These are phyloP conservation scores for Zygosaccharomyces sapae DNA, from an alignment of 1,139 yeast genomes.

Conservation along the genomic window DNA sequence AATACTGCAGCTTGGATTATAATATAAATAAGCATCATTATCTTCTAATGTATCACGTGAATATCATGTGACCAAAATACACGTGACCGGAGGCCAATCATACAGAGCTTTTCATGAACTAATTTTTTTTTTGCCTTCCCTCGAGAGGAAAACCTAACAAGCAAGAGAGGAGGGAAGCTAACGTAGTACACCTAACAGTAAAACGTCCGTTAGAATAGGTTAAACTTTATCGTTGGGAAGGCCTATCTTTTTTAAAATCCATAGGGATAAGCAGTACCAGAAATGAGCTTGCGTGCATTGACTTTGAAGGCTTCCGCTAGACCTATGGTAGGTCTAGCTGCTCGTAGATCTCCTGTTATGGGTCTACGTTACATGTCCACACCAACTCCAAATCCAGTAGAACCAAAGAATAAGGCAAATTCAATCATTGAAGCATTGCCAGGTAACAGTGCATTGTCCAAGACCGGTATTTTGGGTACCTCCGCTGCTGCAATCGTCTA, in stretches of 20 bases:
- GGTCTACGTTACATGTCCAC: conserved; percentile 51
- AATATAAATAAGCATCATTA: too few species aligned
- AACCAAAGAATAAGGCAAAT: conserved; percentile 88
- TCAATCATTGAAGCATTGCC: conserved; percentile 90
- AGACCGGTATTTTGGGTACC: conserved; percentile 93
- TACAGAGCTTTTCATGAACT: background rate
- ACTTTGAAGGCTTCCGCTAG: conserved; percentile 30
- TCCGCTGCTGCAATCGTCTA: conserved; percentile 90
- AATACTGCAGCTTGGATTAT: too few species aligned
- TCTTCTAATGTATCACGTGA: background rate
- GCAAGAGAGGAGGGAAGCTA: background rate
- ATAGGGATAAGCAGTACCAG: background rate
- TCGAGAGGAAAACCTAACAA: background rate
- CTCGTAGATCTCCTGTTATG: conserved; percentile 35
- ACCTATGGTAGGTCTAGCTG: conserved; percentile 24
- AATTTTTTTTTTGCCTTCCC: background rate
- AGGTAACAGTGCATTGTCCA: conserved; percentile 81
- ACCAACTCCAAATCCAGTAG: conserved; percentile 58
- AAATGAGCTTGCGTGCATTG: conserved; percentile 34
- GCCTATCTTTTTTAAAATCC: background rate
- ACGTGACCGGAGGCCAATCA: conserved; percentile 20
- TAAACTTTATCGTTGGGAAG: background rate
- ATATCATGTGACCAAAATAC: conserved; percentile 1
- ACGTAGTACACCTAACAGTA: background rate
- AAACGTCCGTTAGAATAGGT: background rate